Conservation (phyloP, 768 basidiomycete genomes). For the Leccinum obscurum region DNA sequence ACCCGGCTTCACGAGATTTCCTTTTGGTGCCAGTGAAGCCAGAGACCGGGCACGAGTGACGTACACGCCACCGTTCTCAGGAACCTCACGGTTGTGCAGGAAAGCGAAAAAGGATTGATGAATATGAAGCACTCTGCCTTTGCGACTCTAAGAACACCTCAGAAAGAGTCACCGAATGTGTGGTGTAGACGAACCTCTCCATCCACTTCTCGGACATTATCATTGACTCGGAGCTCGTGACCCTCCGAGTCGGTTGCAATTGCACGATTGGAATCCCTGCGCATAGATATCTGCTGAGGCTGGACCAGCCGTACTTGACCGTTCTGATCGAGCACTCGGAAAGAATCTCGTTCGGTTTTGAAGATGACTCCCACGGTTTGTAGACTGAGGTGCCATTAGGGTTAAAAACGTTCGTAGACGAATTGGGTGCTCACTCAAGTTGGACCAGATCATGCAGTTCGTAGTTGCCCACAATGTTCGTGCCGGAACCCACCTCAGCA, state of each 20-base stretch:
- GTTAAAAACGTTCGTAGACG: neutral
- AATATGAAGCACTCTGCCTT: constrained; percentile 90
- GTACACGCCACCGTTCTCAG: constrained; percentile 93
- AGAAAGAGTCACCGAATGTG: neutral
- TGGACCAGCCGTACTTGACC: constrained; percentile 86
- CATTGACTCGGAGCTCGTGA: constrained; percentile 81
- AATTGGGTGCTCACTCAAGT: constrained; percentile 70
- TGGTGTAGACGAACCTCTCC: constrained; percentile 63
- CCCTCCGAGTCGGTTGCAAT: constrained; percentile 90
- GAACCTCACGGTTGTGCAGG: constrained; percentile 86
- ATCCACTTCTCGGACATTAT: constrained; percentile 90
- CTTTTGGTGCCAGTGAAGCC: constrained; percentile 84
- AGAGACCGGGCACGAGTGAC: constrained; percentile 85
- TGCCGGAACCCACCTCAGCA: constrained; percentile 92
- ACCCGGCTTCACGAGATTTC: constrained; percentile 61
- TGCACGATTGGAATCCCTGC: constrained; percentile 74
- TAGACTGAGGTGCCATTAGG: constrained; percentile 47
- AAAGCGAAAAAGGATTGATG: constrained; percentile 95
- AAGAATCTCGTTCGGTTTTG: constrained; percentile 94
- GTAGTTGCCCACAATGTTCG: constrained; percentile 88
- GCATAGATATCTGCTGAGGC: constrained; percentile 93
- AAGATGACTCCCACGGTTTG: constrained; percentile 97
- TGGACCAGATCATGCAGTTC: constrained; percentile 96
- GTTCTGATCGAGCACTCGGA: constrained; percentile 95
- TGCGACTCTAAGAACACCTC: constrained; percentile 55